Base-by-base conservation (phyloP, 306 rosid species). In the Cucumis hystrix region DNA sequence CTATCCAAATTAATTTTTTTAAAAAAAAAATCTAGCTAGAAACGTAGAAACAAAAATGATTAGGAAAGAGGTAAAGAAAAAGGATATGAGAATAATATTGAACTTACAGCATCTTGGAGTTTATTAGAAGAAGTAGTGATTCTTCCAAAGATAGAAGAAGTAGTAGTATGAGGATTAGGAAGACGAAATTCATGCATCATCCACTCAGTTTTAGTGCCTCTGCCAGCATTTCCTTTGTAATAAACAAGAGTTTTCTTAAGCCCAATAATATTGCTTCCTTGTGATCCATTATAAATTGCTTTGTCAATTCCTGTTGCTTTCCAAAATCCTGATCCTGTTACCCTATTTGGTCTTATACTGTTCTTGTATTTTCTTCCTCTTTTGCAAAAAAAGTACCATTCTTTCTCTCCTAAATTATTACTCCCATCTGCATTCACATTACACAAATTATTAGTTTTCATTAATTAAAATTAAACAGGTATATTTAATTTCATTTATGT, bases 151-250 rank as follows among this genome's bases (percentile, higher is more conserved):
- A 70, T 43, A 37, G 75, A 55, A 55, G 59, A 55, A 55, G 59
- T 51, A 55, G 17, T 1, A 20, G 12, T 3, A 7, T 59, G 55
- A 28, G 79, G 1, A 52, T 51, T 23, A 33, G 95, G 96, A 56
- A 83, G 89, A 68, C 98, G 98, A 87, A 94, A 94, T 79, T 94
- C 98, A 25, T 94, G 96, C 98, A 94, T 94, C 98, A 94, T 94
- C 98, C 98, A 94, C 55, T 94, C 97, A 39, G 98, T 94, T 86
- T 94, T 94, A 79, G 90, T 87, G 75, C 97, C 98, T 86, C 86
- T 94, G 6, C 97, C 97, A 0, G 98, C 96, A 20, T 85, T 87
- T 45, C 98, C 98, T 10, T 92, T 83, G 58, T 94, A 94, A 79
- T 88, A 94, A 4, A 94, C 98, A 1, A 94, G 86, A 6, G 96